phyloP scores from a whole-genome alignment of 805 yeast species.

The Starmerella stellata region DNA sequence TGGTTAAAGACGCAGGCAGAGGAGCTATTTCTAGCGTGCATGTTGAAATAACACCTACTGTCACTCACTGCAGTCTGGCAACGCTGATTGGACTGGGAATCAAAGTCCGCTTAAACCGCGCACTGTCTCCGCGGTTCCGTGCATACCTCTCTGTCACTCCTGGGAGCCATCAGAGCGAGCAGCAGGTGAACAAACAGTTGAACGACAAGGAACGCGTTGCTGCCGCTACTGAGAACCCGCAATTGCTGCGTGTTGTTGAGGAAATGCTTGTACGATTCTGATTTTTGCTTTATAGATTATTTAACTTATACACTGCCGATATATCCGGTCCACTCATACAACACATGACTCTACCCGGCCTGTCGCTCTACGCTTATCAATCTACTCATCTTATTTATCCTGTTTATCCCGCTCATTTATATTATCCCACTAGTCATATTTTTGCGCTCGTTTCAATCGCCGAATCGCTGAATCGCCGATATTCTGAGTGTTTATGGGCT shows the following conservation, averaged over 20 bases:
- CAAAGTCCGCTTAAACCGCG: conserved; percentile 74
- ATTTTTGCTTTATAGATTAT: no score
- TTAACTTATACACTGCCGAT: no score
- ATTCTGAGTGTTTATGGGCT: no score
- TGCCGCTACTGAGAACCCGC: conserved; percentile 96
- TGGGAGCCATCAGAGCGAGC: conserved; percentile 90
- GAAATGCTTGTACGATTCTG: conserved; percentile 80
- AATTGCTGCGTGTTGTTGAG: conserved; percentile 70
- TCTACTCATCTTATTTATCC: no score
- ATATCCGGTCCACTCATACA: no score
- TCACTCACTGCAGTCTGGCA: conserved; percentile 92
- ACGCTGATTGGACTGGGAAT: conserved; percentile 91
- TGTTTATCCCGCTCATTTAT: no score
- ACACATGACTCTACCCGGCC: no score
- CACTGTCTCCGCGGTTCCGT: conserved; percentile 70
- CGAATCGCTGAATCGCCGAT: no score
- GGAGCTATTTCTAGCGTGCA: conserved; percentile 50
- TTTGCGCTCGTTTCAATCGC: no score
- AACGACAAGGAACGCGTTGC: conserved; percentile 96
- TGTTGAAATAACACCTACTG: conserved; percentile 86
- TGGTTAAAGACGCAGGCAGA: conserved; percentile 42
- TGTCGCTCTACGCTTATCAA: no score
- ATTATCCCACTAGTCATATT: no score
- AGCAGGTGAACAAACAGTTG: conserved; percentile 87
- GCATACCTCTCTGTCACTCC: conserved; percentile 63